Base-by-base conservation (phyloP, 2,329 filamentous ascomycete species). In the Acarospora socialis region DNA sequence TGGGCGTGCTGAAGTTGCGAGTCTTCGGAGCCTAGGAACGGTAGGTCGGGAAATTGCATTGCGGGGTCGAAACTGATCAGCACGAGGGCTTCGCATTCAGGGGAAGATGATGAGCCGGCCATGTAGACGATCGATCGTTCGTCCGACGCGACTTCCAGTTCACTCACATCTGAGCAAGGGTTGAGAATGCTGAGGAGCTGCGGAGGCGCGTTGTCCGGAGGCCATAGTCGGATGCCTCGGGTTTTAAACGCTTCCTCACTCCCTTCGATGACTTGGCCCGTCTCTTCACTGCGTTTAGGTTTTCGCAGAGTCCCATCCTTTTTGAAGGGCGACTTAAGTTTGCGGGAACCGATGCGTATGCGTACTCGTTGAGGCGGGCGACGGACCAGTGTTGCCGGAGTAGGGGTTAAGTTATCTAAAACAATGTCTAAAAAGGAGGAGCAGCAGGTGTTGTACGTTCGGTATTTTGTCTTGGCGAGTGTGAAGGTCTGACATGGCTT, bases 361-460 rank as follows among this genome's bases (percentile, higher is more conserved):
- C 57, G 51, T 3, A 63, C 45, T 3, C 56, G 53, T 39, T 61
- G 32, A 8, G n/a, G 9, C 56, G 21, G 44, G 47, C 2, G 50
- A 46, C 25, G 50, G 45, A 18, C 51, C 35, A 12, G 43, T 46
- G 5, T 39, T 43, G 14, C 37, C 44, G 14, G 48, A 38, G 7
- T 40, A 31, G 15, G 26, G 7, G 43, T 37, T 7, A 39, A 36
- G 3, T 55, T 52, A 33, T 61, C 57, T 18, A 55, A 59, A 25
- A 63, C 54, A 10, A 63, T 44, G 28, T 63, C 59, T 15, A 62
- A 34, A 37, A 60, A 61, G 7, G 55, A 49, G 6, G 52, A 50
- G 15, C 55, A 47, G 13, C 53, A 54, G 27, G 51, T 47, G 23
- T 59, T 52, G 39, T 62, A 62, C 15, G 50, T 48, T 32, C 54